A percentile compares a stretch with the other conserved stretches of the same genome.
These are phyloP conservation scores for Fusarium poae DNA, from an alignment of 2,329 filamentous ascomycete genomes.

Conservation along the genomic window DNA sequence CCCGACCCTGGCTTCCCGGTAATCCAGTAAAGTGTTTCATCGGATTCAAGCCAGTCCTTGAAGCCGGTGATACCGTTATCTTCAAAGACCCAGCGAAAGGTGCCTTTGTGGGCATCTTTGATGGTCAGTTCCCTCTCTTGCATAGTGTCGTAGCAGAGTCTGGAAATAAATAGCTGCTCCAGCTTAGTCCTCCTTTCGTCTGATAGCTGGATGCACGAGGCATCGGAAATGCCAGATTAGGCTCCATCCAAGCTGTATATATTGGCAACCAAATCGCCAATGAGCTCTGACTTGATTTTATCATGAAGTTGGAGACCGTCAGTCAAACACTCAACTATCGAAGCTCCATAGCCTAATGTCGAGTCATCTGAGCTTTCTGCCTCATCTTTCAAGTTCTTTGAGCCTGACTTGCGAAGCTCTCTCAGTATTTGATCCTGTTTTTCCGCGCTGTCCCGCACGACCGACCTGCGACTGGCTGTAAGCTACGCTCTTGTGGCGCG, in stretches of 20 bases:
- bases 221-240: not conserved
- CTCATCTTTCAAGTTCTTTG: fast-evolving
- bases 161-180: conserved; percentile 6
- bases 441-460: not conserved
- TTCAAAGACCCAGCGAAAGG: conserved; percentile 24
- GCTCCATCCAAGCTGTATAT: not conserved
- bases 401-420: not conserved
- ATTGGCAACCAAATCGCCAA: not conserved
- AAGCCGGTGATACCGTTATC: not conserved
- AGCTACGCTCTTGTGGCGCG: not conserved
- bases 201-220: not conserved
- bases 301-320: not conserved
- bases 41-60: conserved; percentile 16
- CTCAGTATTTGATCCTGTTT: not conserved
- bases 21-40: conserved; percentile 23
- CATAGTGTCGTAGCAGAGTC: conserved; percentile 20
- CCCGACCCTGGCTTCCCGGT: conserved; percentile 27
- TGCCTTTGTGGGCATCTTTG: conserved; percentile 19
- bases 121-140: conserved; percentile 22
- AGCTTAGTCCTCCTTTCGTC: not conserved
- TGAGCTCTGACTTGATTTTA: not conserved
- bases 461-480: not conserved
- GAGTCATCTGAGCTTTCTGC: too few relatives aligned
- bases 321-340: conserved; percentile 1
- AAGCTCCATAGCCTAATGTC: not conserved